Evolutionary conservation across 495 filamentous ascomycete species (phyloP), one percentile per base, ranked within the genome.

Genomic region (Trichoderma virens): DNA sequence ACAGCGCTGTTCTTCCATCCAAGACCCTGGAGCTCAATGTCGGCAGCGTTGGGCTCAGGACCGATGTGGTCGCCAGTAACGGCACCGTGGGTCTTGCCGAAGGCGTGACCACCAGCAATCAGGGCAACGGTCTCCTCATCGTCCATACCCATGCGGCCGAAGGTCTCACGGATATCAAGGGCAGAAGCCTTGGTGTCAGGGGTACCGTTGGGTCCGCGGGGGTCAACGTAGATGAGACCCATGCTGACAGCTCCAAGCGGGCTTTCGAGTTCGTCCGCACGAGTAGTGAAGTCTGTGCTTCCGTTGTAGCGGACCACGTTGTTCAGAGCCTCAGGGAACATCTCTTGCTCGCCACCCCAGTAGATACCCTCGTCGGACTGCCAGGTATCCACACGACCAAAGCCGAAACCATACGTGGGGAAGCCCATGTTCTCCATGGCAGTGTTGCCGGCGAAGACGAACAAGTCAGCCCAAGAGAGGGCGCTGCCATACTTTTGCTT

Each of bases 401-500:
- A 86, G 64, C 85, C 84, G 65, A 90, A 90, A 63, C 88, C 88
- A 64, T 88, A 88, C 60, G 87, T 85, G 80, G 86, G 83, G 74
- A 88, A 79, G 67, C 87, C 88, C 87, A 89, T 89, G 61, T 83
- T 85, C 76, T 90, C 88, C 69, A 90, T 81, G 31, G 88, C 86
- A 11, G 89, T 87, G 71, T 90, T 90, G 66, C 88, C 88, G 31
- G 86, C 83, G 43, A 90, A 78, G 34, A 90, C 79, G 39, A 88
- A 66, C 66, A 90, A 73, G 70, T 90, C 88, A 30, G 86, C 85
- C 88, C 88, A 90, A 2, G 88, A 90, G 73, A 90, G 87, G 79
- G 88, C 88, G 82, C 83, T 82, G 72, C 88, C 88, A 69, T 90
- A 90, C 80, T 90, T 90, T 69, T 90, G 86, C 79, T 90, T 90